Percentiles rank a stretch among this genome's conserved stretches.
Evolutionary conservation across 2,329 filamentous ascomycete species (phyloP).

Genomic region (Fusarium compactum): DNA sequence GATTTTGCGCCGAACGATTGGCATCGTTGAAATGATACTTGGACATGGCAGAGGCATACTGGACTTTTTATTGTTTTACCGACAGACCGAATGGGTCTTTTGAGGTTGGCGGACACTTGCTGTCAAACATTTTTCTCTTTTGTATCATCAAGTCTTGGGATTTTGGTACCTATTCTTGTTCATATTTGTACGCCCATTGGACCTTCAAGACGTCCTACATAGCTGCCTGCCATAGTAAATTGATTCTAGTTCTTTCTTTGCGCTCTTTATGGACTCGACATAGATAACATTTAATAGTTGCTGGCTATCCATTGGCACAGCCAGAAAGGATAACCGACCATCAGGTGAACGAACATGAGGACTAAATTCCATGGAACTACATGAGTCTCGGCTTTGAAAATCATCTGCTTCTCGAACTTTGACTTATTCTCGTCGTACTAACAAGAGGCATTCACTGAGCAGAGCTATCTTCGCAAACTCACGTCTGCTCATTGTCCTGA

Average conservation of each 20-base stretch:
- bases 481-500: too few species aligned
- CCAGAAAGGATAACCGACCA: too few species aligned
- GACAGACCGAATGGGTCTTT: neutral
- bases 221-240: neutral
- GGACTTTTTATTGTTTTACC: neutral
- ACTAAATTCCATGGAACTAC: too few species aligned
- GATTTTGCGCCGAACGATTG: constrained; percentile 94
- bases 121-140: neutral
- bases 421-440: too few species aligned
- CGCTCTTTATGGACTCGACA: too few species aligned
- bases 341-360: too few species aligned
- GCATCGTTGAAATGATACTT: constrained; percentile 75
- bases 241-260: neutral
- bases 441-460: neutral
- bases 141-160: neutral
- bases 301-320: too few species aligned
- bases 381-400: too few species aligned
- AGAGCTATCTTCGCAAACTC: too few species aligned
- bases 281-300: too few species aligned
- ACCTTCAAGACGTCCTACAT: too few species aligned
- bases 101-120: rapidly evolving
- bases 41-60: neutral
- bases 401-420: too few species aligned
- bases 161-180: neutral
- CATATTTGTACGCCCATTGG: neutral